Base-by-base conservation (phyloP, 805 yeast genomes). In the Teunomyces lycoperdinae region DNA sequence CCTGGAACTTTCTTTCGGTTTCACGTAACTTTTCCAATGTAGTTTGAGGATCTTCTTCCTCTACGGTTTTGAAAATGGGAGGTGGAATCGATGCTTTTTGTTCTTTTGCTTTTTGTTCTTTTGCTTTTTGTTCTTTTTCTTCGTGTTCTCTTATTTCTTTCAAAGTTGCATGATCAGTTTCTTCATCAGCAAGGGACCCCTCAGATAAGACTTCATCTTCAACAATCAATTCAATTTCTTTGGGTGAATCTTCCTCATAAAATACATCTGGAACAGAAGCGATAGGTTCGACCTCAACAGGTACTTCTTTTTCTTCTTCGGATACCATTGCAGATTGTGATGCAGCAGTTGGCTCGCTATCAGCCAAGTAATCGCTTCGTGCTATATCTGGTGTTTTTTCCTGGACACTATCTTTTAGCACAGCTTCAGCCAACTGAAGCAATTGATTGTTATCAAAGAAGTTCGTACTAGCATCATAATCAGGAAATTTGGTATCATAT, bases 51-150 rank as follows among this genome's bases (percentile, higher is more conserved):
- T 54, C 53, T 50, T 67, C 70, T 16, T 52, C 55, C 36, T 54
- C 43, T 5, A 67, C 50, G 1, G 71, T 60, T 47, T 47, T 60
- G 55, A 67, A 67, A 3, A 58, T 38, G 1, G 71, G 71, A 4
- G 54, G 31, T 24, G 36, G 48, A 31, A 33, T 39, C 9, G 45
- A 42, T 31, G 69, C 40, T 56, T 59, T 14, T 9, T 13, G 45
- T 27, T 32, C 17, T 11, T 31, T 30, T 28, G 69, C 41, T 56
- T 59, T 14, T 9, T 13, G 45, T 27, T 32, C 17, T 11, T 31
- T 30, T 28, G 69, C 41, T 56, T 59, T 14, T 9, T 13, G 45
- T 27, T 32, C 17, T 11, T 31, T 30, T 42, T 13, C 49, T 36
- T 30, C 48, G 29, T 31, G 41, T 40, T 27, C 16, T 33, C 48